Percentiles rank a stretch among this genome's conserved stretches.
Evolutionary conservation across 2,329 filamentous ascomycete species (phyloP).

Genomic region (Venturia carpophila): DNA sequence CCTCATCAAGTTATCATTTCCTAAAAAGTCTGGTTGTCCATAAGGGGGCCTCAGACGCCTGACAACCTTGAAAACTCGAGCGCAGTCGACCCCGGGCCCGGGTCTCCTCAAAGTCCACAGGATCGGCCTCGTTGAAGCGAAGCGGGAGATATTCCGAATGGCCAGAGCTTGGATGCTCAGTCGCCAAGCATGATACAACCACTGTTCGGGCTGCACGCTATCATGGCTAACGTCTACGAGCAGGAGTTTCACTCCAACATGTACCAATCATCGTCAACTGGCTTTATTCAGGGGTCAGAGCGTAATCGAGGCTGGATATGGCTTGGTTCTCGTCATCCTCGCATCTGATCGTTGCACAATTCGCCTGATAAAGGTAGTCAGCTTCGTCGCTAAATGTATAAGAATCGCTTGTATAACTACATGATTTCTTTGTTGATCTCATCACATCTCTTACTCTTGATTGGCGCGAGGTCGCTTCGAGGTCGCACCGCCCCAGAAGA

Average conservation of each 20-base stretch:
- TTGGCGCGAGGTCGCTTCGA: background rate
- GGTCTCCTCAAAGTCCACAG: background rate
- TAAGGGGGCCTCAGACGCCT: background rate
- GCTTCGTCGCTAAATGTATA: background rate
- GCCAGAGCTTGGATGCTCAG: background rate
- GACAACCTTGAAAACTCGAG: background rate
- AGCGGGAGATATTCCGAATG: background rate
- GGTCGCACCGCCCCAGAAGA: background rate
- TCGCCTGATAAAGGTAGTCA: conserved; percentile 1
- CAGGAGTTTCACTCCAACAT: background rate
- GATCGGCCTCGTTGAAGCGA: background rate
- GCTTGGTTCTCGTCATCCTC: background rate
- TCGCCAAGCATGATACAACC: conserved; percentile 6
- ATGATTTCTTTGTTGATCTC: background rate
- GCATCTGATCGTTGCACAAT: background rate
- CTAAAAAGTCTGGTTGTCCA: background rate
- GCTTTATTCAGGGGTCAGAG: background rate
- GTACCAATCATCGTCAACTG: background rate
- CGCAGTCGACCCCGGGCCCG: background rate
- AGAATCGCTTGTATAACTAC: background rate
- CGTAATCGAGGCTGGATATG: background rate
- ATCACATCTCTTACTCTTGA: background rate
- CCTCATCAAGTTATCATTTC: background rate
- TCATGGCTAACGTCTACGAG: background rate
- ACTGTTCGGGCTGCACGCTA: background rate